phyloP scores from a whole-genome alignment of 371 early-diverging fungal species.

The Batrachochytrium dendrobatidis region DNA sequence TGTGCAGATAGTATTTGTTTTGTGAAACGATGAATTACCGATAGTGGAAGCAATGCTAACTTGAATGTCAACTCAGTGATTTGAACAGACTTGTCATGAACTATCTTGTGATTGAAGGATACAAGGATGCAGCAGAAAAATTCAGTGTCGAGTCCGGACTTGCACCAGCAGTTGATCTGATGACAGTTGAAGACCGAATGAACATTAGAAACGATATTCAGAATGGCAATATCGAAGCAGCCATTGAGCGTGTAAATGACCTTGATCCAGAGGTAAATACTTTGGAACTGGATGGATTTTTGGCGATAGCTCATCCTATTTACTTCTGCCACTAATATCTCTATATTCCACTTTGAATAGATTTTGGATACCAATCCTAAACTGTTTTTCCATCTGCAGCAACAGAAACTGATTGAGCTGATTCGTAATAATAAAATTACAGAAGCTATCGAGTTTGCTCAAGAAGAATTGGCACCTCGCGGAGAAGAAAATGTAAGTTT shows the following conservation, averaged over 20 bases:
- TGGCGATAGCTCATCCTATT: not conserved
- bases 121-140: conserved; percentile 94
- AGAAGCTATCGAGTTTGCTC: conserved; percentile 91
- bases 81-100: conserved; percentile 95
- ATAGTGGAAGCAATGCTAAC: not conserved
- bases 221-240: conserved; percentile 81
- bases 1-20: not conserved
- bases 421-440: conserved; percentile 70
- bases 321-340: conserved; percentile 3
- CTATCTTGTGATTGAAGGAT: conserved; percentile 95
- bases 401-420: conserved; percentile 90
- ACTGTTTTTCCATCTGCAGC: conserved; percentile 90
- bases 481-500: conserved; percentile 78
- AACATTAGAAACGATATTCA: conserved; percentile 86
- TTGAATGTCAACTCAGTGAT: conserved; percentile 16
- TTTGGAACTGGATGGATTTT: not conserved
- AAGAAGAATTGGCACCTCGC: conserved; percentile 91
- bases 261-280: conserved; percentile 86
- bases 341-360: conserved; percentile 35
- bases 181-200: conserved; percentile 91
- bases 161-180: conserved; percentile 67
- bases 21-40: not conserved
- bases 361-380: conserved; percentile 92
- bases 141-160: conserved; percentile 81
- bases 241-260: conserved; percentile 91